Percentiles rank a stretch among this genome's conserved stretches.
Evolutionary conservation across 179 eudicot species (phyloP).

Genomic region (Spinacia oleracea): DNA sequence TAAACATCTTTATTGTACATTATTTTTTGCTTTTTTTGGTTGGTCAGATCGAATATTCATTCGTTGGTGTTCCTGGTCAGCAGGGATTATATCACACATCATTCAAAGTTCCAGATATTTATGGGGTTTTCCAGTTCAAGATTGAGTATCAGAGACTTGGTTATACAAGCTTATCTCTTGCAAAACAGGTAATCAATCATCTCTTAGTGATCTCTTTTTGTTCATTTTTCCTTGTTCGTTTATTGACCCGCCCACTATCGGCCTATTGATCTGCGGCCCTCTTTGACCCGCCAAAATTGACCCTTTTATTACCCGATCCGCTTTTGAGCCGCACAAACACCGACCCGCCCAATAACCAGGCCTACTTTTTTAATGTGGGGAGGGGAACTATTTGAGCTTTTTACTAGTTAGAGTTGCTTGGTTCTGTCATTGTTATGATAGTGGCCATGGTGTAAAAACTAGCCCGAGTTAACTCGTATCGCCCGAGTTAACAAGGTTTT

Average conservation of each 20-base stretch:
- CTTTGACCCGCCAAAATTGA: no score
- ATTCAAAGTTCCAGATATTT: conserved; percentile 90
- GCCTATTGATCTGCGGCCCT: no score
- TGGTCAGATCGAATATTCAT: neutral
- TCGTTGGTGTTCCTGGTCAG: conserved; percentile 4
- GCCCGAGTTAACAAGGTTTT: no score
- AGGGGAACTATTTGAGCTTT: neutral
- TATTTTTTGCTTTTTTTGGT: neutral
- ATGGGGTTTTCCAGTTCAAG: conserved; percentile 96
- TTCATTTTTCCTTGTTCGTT: no score
- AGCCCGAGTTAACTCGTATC: no score
- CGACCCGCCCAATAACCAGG: no score
- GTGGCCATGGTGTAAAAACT: no score
- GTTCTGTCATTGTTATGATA: conserved; percentile 5
- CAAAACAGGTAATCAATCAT: conserved; percentile 70
- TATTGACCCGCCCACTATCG: no score
- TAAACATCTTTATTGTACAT: neutral
- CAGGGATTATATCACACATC: conserved; percentile 79
- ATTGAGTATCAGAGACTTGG: conserved; percentile 90
- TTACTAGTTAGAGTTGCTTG: neutral
- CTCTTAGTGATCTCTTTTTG: neutral
- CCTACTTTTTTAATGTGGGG: neutral
- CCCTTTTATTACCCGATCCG: no score
- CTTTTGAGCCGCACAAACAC: no score
- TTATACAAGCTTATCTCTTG: conserved; percentile 76